phyloP scores from a whole-genome alignment of 2,329 filamentous ascomycete genomes.

The Purpureocillium takamizusanense region DNA sequence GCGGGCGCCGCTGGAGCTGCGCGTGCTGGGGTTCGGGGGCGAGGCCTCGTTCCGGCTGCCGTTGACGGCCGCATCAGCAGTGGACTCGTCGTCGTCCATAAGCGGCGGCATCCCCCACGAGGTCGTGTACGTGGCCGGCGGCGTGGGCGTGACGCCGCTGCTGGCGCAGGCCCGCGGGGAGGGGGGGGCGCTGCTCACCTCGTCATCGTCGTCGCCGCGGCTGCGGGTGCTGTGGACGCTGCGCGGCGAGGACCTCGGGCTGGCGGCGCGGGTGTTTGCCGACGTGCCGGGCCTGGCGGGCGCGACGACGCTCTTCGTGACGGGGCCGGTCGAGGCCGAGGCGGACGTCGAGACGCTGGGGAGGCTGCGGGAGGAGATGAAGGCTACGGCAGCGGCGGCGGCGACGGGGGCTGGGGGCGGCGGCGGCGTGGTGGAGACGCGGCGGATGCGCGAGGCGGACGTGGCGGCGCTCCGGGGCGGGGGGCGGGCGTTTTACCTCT shows the following conservation, averaged over 20 bases:
- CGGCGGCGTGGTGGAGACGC: conserved; percentile 22
- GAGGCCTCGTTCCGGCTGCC: conserved; percentile 33
- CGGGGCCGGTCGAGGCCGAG: conserved; percentile 25
- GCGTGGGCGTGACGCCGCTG: conserved; percentile 76
- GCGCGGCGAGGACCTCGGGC: conserved; percentile 46
- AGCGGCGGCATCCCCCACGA: no score
- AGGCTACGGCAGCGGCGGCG: no score
- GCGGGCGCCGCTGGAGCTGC: conserved; percentile 48
- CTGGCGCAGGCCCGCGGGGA: conserved; percentile 57
- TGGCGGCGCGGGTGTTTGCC: conserved; percentile 52
- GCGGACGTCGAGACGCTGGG: conserved; percentile 16
- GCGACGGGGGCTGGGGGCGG: no score
- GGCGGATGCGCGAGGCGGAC: conserved; percentile 32
- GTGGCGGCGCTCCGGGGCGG: conserved; percentile 28
- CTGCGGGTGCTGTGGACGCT: conserved; percentile 63
- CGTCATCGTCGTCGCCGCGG: conserved; percentile 27
- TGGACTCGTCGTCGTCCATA: no score
- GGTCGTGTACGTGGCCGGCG: conserved; percentile 61
- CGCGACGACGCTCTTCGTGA: conserved; percentile 56
- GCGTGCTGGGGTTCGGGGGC: conserved; percentile 67
- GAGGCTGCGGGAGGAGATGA: conserved; percentile 21
- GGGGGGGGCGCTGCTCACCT: no score
- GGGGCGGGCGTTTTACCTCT: conserved; percentile 42
- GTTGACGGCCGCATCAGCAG: conserved; percentile 1
- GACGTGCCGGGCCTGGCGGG: conserved; percentile 39